Percentiles rank a stretch among this genome's conserved stretches.
phyloP scores from a whole-genome alignment of 345 rosid species.

The Brassica nigra region DNA sequence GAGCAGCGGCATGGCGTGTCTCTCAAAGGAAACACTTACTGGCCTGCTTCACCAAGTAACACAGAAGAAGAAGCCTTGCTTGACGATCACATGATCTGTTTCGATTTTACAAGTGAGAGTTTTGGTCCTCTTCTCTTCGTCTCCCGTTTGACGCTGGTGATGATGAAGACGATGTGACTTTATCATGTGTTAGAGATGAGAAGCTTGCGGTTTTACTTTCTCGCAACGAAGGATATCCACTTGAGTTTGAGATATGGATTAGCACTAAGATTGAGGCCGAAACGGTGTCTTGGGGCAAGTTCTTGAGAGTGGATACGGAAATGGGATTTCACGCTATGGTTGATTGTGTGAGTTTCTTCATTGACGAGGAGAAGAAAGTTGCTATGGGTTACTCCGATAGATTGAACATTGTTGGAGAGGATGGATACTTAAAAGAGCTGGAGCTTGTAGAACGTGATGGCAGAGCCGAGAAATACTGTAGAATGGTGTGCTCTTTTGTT shows the following conservation, averaged over 20 bases:
- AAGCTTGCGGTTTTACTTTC: neutral
- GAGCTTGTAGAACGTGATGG: neutral
- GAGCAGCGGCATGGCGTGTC: neutral
- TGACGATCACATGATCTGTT: neutral
- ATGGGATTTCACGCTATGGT: too few species aligned
- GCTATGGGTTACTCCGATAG: neutral
- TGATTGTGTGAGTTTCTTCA: neutral
- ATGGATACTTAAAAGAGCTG: neutral
- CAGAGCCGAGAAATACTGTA: neutral
- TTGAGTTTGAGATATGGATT: neutral
- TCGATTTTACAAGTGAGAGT: neutral
- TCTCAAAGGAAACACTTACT: slow-evolving; percentile 2
- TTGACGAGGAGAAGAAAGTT: neutral
- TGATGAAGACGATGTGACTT: neutral
- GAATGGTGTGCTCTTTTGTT: neutral
- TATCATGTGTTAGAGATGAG: neutral
- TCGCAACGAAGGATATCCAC: neutral
- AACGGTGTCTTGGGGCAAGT: neutral
- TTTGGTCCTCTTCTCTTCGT: neutral
- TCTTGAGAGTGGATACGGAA: neutral
- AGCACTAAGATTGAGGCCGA: neutral
- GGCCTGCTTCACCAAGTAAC: neutral
- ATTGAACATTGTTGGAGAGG: neutral
- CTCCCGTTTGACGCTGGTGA: neutral
- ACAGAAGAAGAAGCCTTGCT: too few species aligned